These are phyloP conservation scores for Cyclocybe cylindracea DNA, from an alignment of 768 basidiomycete species.

Conservation along the genomic window DNA sequence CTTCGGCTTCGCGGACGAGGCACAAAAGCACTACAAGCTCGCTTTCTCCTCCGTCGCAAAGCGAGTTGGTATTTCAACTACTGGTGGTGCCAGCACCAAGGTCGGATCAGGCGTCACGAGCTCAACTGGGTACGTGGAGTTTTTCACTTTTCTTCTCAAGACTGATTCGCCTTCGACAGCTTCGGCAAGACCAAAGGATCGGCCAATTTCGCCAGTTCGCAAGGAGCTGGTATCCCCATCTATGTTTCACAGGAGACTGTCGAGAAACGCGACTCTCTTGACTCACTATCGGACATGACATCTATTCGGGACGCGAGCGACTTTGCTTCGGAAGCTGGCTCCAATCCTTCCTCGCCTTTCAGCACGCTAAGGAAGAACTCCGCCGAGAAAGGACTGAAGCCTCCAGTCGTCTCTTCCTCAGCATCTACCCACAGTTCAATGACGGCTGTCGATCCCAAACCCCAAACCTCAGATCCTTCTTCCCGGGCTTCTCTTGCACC, in stretches of 20 bases:
- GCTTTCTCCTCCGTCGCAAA: conserved; percentile 23
- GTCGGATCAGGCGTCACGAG: conserved; percentile 13
- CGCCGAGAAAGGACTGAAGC: not conserved
- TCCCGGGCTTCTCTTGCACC: conserved; percentile 17
- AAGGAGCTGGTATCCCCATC: conserved; percentile 21
- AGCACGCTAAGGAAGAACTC: conserved; percentile 11
- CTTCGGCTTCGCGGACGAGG: conserved; percentile 60
- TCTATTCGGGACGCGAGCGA: conserved; percentile 19
- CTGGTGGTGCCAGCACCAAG: conserved; percentile 8
- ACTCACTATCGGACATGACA: conserved; percentile 24
- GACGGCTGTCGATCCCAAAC: not conserved
- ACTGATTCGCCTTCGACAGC: conserved; percentile 2
- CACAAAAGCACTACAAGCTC: conserved; percentile 41
- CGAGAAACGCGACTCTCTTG: conserved; percentile 28
- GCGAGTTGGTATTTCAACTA: conserved; percentile 17
- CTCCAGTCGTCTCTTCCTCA: not conserved
- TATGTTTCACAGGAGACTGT: conserved; percentile 25
- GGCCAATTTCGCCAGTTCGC: conserved; percentile 9
- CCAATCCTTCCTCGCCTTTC: conserved; percentile 6
- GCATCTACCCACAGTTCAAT: conserved; percentile 2
- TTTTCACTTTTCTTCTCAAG: conserved; percentile 38
- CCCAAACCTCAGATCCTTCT: conserved; percentile 4
- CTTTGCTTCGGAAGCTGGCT: conserved; percentile 9
- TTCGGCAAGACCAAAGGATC: conserved; percentile 17
- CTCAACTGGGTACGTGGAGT: conserved; percentile 36